These are phyloP conservation scores for Venturia oleaginea DNA, from an alignment of 2,329 filamentous ascomycete species.

Conservation along the genomic window DNA sequence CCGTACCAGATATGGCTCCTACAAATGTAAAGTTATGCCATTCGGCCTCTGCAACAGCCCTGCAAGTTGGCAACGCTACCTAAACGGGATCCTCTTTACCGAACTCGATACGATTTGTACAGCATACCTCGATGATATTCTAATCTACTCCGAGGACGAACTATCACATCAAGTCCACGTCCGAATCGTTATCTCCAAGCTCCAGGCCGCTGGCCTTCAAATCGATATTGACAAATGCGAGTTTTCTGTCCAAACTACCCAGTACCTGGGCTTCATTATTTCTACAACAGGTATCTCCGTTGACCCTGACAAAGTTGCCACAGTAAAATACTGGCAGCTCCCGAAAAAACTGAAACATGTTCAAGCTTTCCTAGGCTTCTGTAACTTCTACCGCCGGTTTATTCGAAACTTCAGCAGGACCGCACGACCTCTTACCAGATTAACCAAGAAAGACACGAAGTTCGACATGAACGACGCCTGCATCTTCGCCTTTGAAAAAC, in stretches of 20 bases:
- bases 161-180: conserved; percentile 11
- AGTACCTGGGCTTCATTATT: conserved; percentile 21
- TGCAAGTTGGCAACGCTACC: background rate
- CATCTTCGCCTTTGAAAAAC: conserved; percentile 13
- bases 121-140: conserved; percentile 20
- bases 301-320: conserved; percentile 17
- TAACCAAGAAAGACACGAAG: conserved; percentile 16
- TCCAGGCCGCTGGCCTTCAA: conserved; percentile 14
- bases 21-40: background rate
- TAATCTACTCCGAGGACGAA: conserved; percentile 17
- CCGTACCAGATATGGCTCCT: background rate
- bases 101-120: conserved; percentile 19
- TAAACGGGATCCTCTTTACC: conserved; percentile 14
- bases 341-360: conserved; percentile 18
- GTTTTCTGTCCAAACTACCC: conserved; percentile 22
- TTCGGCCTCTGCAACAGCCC: no score
- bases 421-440: conserved; percentile 15
- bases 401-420: conserved; percentile 20
- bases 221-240: conserved; percentile 20
- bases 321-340: conserved; percentile 18
- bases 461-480: background rate
- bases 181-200: background rate
- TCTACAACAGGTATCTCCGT: conserved; percentile 19
- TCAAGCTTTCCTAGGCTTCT: no score
- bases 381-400: conserved; percentile 24